A percentile compares a stretch with the other conserved stretches of the same genome.
Conservation (phyloP, 2,329 filamentous ascomycete genomes). For the Monosporascus ibericus region DNA sequence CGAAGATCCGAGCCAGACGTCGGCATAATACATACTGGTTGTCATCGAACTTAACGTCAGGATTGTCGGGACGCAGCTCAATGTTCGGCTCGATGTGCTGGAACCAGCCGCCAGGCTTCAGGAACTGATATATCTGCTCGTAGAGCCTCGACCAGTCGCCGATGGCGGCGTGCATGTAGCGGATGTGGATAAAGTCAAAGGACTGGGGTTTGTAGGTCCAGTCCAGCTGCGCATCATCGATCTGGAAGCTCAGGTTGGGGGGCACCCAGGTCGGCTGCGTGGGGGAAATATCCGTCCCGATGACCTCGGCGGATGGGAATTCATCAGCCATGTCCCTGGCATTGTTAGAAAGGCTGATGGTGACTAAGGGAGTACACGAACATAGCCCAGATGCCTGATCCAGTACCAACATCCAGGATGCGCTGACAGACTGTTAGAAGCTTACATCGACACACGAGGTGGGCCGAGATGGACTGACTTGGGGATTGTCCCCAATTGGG, state of each 20-base stretch:
- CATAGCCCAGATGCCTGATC: constrained; percentile 11
- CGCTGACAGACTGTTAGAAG: neutral
- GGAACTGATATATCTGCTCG: constrained; percentile 8
- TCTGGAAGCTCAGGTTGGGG: constrained; percentile 13
- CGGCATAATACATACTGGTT: neutral
- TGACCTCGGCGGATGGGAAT: constrained; percentile 13
- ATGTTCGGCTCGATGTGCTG: constrained; percentile 10
- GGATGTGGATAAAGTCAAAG: constrained; percentile 17
- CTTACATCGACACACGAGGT: too few relatives aligned
- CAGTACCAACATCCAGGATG: neutral
- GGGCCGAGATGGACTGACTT: neutral
- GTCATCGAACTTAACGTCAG: constrained; percentile 8
- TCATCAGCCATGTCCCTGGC: constrained; percentile 13
- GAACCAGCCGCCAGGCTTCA: constrained; percentile 11
- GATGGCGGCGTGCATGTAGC: constrained; percentile 13
- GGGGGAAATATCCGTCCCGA: constrained; percentile 18
- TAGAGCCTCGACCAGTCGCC: constrained; percentile 13
- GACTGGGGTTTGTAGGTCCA: constrained; percentile 9
- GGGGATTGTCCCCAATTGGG: too few relatives aligned
- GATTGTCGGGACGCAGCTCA: constrained; percentile 11
- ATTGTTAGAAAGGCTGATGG: neutral
- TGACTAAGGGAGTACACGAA: neutral
- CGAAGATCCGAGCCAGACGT: neutral
- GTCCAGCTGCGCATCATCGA: constrained; percentile 11
- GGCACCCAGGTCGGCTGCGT: constrained; percentile 16